Evolutionary conservation across 192 early-diverging fungal species (phyloP).

Genomic region (Coemansia sp.): DNA sequence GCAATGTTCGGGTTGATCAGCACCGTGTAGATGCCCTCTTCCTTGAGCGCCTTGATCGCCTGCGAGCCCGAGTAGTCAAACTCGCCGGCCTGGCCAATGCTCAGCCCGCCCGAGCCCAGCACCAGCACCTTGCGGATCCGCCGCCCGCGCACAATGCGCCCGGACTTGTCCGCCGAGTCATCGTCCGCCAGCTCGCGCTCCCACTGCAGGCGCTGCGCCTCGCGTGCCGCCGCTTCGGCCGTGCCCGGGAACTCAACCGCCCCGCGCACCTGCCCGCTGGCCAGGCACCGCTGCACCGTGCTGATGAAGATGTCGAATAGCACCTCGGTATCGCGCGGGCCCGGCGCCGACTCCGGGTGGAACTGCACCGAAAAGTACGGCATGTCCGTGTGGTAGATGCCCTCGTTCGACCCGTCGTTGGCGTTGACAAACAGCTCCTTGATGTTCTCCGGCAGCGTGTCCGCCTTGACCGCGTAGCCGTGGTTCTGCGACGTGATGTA

Average conservation of each 20-base stretch:
- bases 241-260: slow-evolving; percentile 71
- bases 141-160: slow-evolving; percentile 57
- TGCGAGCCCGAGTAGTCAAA: slow-evolving; percentile 98
- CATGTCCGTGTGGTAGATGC: slow-evolving; percentile 85
- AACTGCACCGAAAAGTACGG: slow-evolving; percentile 99
- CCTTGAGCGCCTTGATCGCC: slow-evolving; percentile 98
- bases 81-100: slow-evolving; percentile 98
- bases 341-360: slow-evolving; percentile 96
- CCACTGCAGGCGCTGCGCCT: slow-evolving; percentile 37
- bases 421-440: slow-evolving; percentile 96
- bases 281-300: slow-evolving; percentile 66
- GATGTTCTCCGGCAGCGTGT: slow-evolving; percentile 60
- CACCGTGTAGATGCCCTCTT: slow-evolving; percentile 96
- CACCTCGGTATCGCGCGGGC: slow-evolving; percentile 96
- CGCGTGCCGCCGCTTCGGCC: slow-evolving; percentile 36
- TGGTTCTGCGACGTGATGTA: slow-evolving; percentile 99
- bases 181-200: slow-evolving; percentile 42
- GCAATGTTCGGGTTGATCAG: slow-evolving; percentile 99
- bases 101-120: slow-evolving; percentile 94
- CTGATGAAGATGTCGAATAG: slow-evolving; percentile 95
- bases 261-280: slow-evolving; percentile 64
- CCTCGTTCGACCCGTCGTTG: slow-evolving; percentile 99
- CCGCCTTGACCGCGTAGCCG: slow-evolving; percentile 91
- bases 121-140: slow-evolving; percentile 90
- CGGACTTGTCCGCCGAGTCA: slow-evolving; percentile 38